phyloP scores from a whole-genome alignment of 1,284 basidiomycete genomes.

The Athelia sp. region DNA sequence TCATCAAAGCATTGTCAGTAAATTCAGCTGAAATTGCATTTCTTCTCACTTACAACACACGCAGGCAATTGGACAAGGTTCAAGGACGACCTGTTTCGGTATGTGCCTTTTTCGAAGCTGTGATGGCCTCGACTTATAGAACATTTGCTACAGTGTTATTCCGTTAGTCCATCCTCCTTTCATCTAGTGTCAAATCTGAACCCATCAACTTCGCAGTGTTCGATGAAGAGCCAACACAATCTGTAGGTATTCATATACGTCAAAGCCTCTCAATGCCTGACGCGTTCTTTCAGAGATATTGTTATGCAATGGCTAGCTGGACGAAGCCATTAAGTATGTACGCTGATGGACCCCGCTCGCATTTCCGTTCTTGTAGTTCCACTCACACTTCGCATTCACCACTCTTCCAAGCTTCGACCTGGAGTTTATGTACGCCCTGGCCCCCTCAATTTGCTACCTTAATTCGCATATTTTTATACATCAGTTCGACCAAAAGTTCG shows the following conservation, averaged over 20 bases:
- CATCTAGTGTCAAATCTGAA: conserved; percentile 12
- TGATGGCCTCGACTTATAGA: conserved; percentile 1
- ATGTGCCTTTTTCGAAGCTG: conserved; percentile 26
- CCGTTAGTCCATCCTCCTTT: conserved; percentile 39
- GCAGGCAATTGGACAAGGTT: conserved; percentile 78
- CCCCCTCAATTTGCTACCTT: too few species aligned
- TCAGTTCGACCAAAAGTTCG: too few species aligned
- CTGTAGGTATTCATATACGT: conserved; percentile 47
- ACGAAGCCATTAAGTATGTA: conserved; percentile 45
- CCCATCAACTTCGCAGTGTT: conserved; percentile 49
- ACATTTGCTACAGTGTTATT: conserved; percentile 59
- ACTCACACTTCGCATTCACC: too few species aligned
- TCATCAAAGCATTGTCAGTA: conserved; percentile 78
- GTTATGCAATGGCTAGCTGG: conserved; percentile 69
- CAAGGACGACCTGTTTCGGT: conserved; percentile 83
- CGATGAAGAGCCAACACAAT: conserved; percentile 94
- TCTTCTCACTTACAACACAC: conserved; percentile 2
- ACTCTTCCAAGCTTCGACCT: too few species aligned
- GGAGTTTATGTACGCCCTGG: too few species aligned
- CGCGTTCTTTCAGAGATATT: conserved; percentile 47
- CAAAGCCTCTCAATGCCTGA: not conserved
- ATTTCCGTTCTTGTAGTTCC: too few species aligned
- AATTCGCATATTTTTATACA: too few species aligned
- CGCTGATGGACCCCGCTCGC: too few species aligned
- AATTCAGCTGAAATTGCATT: conserved; percentile 6